Evolutionary conservation across 371 early-diverging fungal genomes (phyloP).

Genomic region (Zancudomyces culisetae): DNA sequence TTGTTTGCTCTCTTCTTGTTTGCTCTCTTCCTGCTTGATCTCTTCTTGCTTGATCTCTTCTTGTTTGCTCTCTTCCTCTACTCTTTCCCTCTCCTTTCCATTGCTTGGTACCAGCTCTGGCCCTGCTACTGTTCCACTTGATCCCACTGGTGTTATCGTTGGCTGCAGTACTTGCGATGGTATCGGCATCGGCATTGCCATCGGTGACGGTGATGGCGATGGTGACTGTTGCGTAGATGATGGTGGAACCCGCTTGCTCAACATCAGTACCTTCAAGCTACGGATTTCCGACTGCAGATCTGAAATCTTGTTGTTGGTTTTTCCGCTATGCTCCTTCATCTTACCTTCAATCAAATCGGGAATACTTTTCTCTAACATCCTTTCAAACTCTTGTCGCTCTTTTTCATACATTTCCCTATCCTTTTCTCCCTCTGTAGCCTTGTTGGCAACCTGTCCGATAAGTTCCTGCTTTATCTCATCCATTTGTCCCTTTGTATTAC

Average conservation of each 20-base stretch:
- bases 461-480: conserved; percentile 53
- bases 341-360: no score
- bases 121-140: not conserved
- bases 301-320: conserved; percentile 21
- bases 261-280: conserved; percentile 65
- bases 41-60: no score
- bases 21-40: no score
- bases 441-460: conserved; percentile 42
- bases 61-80: no score
- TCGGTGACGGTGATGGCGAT: conserved; percentile 19
- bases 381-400: conserved; percentile 38
- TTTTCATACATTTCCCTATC: conserved; percentile 47
- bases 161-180: not conserved
- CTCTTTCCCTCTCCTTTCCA: no score
- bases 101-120: no score
- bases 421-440: conserved; percentile 30
- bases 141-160: not conserved
- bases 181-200: conserved; percentile 2
- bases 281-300: conserved; percentile 85
- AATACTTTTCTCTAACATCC: conserved; percentile 57
- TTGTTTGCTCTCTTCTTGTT: no score
- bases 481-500: conserved; percentile 31
- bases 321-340: conserved; percentile 53
- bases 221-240: conserved; percentile 4
- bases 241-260: conserved; percentile 44